phyloP scores from a whole-genome alignment of 805 yeast species.

The Hanseniaspora vineae region DNA sequence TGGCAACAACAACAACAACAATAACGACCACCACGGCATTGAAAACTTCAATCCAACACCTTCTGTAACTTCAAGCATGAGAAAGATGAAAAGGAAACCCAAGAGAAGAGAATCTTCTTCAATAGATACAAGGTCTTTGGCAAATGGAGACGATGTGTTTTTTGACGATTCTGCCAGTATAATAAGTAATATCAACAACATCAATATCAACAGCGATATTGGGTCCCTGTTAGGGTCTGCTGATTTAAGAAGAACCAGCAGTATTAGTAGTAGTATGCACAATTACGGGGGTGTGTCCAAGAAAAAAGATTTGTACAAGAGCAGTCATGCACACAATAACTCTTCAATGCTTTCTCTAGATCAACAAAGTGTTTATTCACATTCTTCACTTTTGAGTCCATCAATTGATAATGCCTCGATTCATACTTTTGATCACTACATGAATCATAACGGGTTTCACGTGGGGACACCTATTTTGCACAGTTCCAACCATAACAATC shows the following conservation, averaged over 20 bases:
- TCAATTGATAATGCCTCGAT: background rate
- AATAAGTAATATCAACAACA: constrained; percentile 1
- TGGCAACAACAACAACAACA: background rate
- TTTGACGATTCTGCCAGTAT: background rate
- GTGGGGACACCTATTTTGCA: background rate
- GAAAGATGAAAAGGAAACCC: background rate
- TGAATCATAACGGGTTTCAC: background rate
- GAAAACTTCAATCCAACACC: background rate
- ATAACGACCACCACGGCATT: background rate
- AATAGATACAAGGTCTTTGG: too few relatives aligned
- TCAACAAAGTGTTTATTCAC: background rate
- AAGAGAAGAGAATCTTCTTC: too few relatives aligned
- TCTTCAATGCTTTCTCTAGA: background rate
- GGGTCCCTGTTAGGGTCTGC: background rate
- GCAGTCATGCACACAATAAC: background rate
- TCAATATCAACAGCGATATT: background rate
- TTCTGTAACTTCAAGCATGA: background rate
- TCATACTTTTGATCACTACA: background rate
- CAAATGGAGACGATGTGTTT: background rate
- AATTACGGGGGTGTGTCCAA: background rate
- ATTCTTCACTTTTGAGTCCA: background rate
- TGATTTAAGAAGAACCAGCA: background rate
- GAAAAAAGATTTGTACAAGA: background rate
- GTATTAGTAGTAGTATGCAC: background rate
- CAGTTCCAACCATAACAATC: background rate